Evolutionary conservation across 495 filamentous ascomycete genomes (phyloP).

Genomic region (Acidiella bohemica): DNA sequence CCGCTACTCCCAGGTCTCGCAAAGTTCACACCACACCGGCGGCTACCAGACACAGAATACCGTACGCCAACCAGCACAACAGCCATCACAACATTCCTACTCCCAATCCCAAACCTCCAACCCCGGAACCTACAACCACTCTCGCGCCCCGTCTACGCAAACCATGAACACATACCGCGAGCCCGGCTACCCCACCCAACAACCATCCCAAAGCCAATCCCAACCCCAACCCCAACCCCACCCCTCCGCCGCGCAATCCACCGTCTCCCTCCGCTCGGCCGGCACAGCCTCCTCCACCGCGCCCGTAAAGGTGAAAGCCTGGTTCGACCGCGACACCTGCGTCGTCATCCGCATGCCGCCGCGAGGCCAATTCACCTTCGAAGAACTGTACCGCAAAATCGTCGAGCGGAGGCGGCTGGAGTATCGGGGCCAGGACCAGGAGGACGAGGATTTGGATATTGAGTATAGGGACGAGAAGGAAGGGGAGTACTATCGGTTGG

Average conservation of each 20-base stretch:
- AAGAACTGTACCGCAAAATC: conserved; percentile 42
- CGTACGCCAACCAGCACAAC: conserved; percentile 5
- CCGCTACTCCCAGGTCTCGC: conserved; percentile 11
- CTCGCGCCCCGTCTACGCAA: not conserved
- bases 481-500: conserved; percentile 55
- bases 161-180: conserved; percentile 5
- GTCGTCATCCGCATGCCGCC: conserved; percentile 79
- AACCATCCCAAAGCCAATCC: not conserved
- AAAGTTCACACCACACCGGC: conserved; percentile 9
- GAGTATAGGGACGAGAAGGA: conserved; percentile 80
- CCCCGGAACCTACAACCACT: conserved; percentile 5
- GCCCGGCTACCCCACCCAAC: conserved; percentile 2
- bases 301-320: conserved; percentile 80
- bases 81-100: conserved; percentile 3
- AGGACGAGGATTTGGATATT: conserved; percentile 52
- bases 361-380: conserved; percentile 50
- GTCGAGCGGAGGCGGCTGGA: conserved; percentile 43
- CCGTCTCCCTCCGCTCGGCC: conserved; percentile 26
- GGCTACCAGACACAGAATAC: conserved; percentile 11
- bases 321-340: conserved; percentile 73
- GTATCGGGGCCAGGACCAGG: conserved; percentile 19
- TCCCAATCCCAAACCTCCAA: conserved; percentile 7
- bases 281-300: conserved; percentile 33
- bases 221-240: conserved; percentile 31
- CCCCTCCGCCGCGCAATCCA: conserved; percentile 29